A percentile compares a stretch with the other conserved stretches of the same genome.
Evolutionary conservation across 1,139 yeast genomes (phyloP).

Genomic region (Sugiyamaella neomexicana): DNA sequence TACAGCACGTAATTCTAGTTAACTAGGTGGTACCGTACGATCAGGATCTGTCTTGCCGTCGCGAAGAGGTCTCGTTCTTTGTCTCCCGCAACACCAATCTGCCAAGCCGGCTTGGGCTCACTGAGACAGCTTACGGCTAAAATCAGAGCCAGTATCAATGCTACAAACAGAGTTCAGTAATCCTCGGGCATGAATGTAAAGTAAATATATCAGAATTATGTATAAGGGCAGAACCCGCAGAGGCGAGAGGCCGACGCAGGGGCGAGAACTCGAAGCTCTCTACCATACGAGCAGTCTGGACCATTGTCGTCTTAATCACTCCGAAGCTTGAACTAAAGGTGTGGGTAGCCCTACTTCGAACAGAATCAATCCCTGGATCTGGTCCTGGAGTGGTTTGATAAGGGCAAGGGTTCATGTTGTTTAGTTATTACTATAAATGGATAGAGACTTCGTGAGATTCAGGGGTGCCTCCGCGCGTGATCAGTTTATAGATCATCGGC

Average conservation of each 20-base stretch:
- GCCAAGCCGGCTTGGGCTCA: not conserved
- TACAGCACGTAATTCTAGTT: too few species aligned
- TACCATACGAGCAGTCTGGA: too few species aligned
- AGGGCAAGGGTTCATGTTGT: slow-evolving; percentile 1
- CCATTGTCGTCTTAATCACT: too few species aligned
- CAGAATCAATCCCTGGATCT: not conserved
- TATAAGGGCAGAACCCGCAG: too few species aligned
- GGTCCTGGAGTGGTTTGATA: not conserved
- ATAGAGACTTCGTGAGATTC: not conserved
- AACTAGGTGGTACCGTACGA: not conserved
- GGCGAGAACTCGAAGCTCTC: too few species aligned
- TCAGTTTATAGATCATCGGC: slow-evolving; percentile 50
- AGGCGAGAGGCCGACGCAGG: too few species aligned
- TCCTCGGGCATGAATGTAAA: not conserved
- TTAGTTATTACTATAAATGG: slow-evolving; percentile 8
- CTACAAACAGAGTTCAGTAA: not conserved
- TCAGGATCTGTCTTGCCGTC: too few species aligned
- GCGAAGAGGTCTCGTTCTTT: too few species aligned
- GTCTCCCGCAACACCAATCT: too few species aligned
- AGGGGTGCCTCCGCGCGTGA: not conserved
- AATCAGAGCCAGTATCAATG: not conserved
- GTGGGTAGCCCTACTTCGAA: not conserved
- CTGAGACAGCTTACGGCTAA: not conserved
- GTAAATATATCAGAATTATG: too few species aligned
- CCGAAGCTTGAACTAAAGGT: too few species aligned